Evolutionary conservation across 2,329 filamentous ascomycete genomes (phyloP), one percentile per base, ranked within the genome.

Genomic region (Ascosphaera acerosa): DNA sequence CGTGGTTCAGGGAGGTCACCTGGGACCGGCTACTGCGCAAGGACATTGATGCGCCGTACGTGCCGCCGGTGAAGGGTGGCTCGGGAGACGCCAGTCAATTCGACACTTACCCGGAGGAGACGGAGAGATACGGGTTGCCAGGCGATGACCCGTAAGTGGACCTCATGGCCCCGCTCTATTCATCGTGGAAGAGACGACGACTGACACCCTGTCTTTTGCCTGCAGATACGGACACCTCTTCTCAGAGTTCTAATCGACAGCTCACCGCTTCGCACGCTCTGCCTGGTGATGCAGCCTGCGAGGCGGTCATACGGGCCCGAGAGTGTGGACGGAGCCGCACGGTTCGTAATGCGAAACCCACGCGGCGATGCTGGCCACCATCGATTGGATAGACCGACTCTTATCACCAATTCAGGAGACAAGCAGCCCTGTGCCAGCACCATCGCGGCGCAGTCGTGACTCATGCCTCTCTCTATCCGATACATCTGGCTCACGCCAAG

Each of bases 1-100:
- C 76, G 2, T 97, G 87, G 87, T 97, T 97, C 47, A 66, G 77
- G 5, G 87, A 97, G 55, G 87, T 97, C 32, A 94, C 87, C 2
- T 97, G 87, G 87, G 87, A 97, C 46, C 64, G 87, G 38, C 58
- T 97, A 42, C 72, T 76, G 22, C 76, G 81, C 51, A 94, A 92
- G 55, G 87, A 97, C 45, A 97, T 97, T 37, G 87, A 97, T 53
- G 87, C 87, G 22, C 87, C 87, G 4, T 97, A 97, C 49, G 87
- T 91, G 33, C 87, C 87, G 10, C 87, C 87, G 0, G 84, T 97
- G 37, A 76, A 87, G 50, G 82, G 80, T 26, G 87, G 87, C 26
- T 74, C 80, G 18, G 87, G 87, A 35, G 87, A 97, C 56, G 80
- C 87, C 32, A 92, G 82, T 54, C 77, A 92, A 53, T 97, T 97